Percentiles rank a stretch among this genome's conserved stretches.
Conservation (phyloP, 331 rosid genomes). For the Quercus phellos region DNA sequence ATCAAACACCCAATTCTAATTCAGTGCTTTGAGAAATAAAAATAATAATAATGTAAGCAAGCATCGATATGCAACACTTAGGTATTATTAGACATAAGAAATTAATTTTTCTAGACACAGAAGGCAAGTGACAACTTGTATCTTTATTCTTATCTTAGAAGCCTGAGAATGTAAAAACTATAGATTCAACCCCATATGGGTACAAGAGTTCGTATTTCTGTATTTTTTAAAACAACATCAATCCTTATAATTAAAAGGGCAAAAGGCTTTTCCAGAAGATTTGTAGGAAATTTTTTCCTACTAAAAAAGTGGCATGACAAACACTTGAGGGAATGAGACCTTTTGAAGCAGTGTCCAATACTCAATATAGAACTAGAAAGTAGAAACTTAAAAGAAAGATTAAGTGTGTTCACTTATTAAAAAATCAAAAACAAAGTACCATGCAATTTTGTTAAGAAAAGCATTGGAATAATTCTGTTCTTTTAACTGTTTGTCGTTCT, state of each 20-base stretch:
- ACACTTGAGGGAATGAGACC: neutral
- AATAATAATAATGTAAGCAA: neutral
- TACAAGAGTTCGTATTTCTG: neutral
- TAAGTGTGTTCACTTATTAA: too few species aligned
- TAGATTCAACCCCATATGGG: neutral
- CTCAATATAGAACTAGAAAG: neutral
- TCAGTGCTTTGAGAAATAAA: neutral
- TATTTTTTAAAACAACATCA: too few species aligned
- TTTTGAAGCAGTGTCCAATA: neutral
- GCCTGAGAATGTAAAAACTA: neutral
- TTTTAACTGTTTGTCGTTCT: neutral
- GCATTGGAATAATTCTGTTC: neutral
- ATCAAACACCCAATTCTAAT: slow-evolving; percentile 11
- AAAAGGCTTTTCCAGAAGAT: neutral
- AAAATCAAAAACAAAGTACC: too few species aligned
- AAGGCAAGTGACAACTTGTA: slow-evolving; percentile 1
- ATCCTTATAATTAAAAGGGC: too few species aligned
- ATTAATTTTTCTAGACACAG: neutral
- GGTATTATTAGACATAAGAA: neutral
- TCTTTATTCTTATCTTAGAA: neutral
- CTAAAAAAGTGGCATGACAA: neutral
- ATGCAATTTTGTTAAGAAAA: too few species aligned
- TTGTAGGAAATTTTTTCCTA: neutral
- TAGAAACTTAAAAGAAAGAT: too few species aligned
- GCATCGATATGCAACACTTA: neutral